phyloP scores from a whole-genome alignment of 805 yeast species.

The Ogataea glucozyma region DNA sequence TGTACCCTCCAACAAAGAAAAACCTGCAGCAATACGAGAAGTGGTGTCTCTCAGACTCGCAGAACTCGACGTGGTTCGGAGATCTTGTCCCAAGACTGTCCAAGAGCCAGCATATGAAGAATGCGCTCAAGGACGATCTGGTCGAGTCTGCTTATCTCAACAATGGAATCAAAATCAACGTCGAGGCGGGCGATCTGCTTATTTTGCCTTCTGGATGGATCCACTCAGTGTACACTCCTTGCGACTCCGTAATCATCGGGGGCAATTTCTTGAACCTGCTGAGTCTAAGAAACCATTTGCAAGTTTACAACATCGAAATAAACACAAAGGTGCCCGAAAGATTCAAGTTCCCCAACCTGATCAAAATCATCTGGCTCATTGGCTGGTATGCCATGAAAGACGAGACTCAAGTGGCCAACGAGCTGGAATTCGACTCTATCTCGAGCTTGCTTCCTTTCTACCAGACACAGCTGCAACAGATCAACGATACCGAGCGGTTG shows the following conservation, averaged over 20 bases:
- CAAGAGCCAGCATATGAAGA: slow-evolving; percentile 10
- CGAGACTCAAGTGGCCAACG: slow-evolving; percentile 1
- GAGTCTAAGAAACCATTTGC: slow-evolving; percentile 63
- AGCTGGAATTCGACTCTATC: slow-evolving; percentile 25
- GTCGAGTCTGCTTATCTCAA: slow-evolving; percentile 35
- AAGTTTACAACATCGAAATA: slow-evolving; percentile 61
- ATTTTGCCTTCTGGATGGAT: slow-evolving; percentile 93
- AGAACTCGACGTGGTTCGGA: slow-evolving; percentile 64
- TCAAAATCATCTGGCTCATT: slow-evolving; percentile 67
- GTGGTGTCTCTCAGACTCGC: slow-evolving; percentile 73
- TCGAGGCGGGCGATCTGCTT: slow-evolving; percentile 66
- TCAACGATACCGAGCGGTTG: slow-evolving; percentile 12
- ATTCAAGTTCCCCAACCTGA: slow-evolving; percentile 78
- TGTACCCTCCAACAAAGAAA: slow-evolving; percentile 71
- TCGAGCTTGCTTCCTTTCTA: slow-evolving; percentile 27
- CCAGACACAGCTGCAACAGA: slow-evolving; percentile 20
- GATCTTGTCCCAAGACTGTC: slow-evolving; percentile 39
- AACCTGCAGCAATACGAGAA: slow-evolving; percentile 62
- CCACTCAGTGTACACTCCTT: slow-evolving; percentile 83
- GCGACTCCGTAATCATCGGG: slow-evolving; percentile 79
- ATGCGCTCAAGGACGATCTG: background rate
- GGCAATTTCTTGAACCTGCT: slow-evolving; percentile 78
- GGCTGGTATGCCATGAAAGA: slow-evolving; percentile 42
- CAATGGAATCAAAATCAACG: slow-evolving; percentile 36
- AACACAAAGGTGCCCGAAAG: slow-evolving; percentile 70